phyloP scores from a whole-genome alignment of 495 filamentous ascomycete genomes.

The Aspergillus diversus region DNA sequence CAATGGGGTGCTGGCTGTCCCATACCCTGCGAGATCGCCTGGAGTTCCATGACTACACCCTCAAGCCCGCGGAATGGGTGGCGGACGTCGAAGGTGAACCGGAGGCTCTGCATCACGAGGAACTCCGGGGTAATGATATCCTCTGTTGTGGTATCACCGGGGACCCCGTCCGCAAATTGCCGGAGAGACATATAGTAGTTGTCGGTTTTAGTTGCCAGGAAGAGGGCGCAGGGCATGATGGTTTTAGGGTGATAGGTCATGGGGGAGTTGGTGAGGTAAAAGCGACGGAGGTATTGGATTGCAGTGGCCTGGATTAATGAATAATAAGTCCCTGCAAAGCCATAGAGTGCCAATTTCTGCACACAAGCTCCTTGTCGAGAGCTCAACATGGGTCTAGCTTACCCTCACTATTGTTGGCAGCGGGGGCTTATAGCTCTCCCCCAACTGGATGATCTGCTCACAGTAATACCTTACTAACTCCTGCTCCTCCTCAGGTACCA shows the following conservation, averaged over 20 bases:
- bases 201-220: conserved; percentile 91
- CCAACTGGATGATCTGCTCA: conserved; percentile 71
- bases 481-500: conserved; percentile 78
- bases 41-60: conserved; percentile 82
- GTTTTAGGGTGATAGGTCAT: conserved; percentile 92
- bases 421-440: conserved; percentile 75
- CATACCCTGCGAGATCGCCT: conserved; percentile 61
- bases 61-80: conserved; percentile 89
- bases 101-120: conserved; percentile 86
- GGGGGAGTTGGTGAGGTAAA: conserved; percentile 91
- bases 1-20: conserved; percentile 43
- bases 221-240: conserved; percentile 84
- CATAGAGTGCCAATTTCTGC: not conserved
- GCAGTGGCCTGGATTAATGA: conserved; percentile 68
- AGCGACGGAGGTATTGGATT: conserved; percentile 87
- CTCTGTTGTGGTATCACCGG: conserved; percentile 64
- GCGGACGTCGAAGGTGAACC: conserved; percentile 89
- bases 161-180: conserved; percentile 65
- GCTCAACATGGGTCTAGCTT: conserved; percentile 20
- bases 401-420: conserved; percentile 80
- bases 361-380: not conserved
- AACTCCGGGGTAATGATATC: conserved; percentile 89
- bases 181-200: conserved; percentile 73
- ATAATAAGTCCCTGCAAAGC: not conserved
- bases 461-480: conserved; percentile 81